Evolutionary conservation across 495 filamentous ascomycete species (phyloP), one percentile per base, ranked within the genome.

Genomic region (Annulohypoxylon nitens): DNA sequence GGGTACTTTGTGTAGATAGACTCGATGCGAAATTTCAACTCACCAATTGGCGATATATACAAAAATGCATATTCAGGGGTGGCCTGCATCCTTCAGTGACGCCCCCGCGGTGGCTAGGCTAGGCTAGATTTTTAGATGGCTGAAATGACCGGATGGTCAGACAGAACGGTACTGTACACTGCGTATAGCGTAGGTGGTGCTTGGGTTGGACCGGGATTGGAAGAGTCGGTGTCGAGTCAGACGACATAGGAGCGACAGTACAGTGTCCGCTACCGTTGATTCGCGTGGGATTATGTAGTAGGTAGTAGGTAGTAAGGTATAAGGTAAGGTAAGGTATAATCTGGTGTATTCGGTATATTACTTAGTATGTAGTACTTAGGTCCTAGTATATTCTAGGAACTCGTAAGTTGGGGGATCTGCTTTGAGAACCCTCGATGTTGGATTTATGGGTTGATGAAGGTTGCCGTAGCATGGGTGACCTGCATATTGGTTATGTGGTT

Each of bases 21-120:
- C 41, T 62, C 61, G 67, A 74, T 61, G 71, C 54, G 73, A 70
- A 61, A 68, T 51, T 69, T 69, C 55, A 74, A 84, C 84, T 83
- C 75, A 86, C 84, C 83, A 77, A 86, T 85, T 78, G 84, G 84
- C 69, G 77, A 80, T 74, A 86, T 82, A 78, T 81, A 83, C 39
- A 83, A 84, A 61, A 76, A 80, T 71, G 78, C 77, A 75, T 79
- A 78, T 68, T 76, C 83, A 82, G 80, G 82, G 81, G 82, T 77
- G 58, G 53, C 70, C 77, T 82, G 83, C 83, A 82, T 81, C 76
- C 57, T 73, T 70, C 20, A 57, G 39, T 34, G 39, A 55, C 47
- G 61, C 61, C 65, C 54, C 66, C 39, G 66, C 66, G 71, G 66
- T 74, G 63, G 62, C 62, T 54, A 59, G 64, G 45, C 63, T 69